Base-by-base conservation (phyloP, 345 rosid species). In the Gossypium herbaceum region DNA sequence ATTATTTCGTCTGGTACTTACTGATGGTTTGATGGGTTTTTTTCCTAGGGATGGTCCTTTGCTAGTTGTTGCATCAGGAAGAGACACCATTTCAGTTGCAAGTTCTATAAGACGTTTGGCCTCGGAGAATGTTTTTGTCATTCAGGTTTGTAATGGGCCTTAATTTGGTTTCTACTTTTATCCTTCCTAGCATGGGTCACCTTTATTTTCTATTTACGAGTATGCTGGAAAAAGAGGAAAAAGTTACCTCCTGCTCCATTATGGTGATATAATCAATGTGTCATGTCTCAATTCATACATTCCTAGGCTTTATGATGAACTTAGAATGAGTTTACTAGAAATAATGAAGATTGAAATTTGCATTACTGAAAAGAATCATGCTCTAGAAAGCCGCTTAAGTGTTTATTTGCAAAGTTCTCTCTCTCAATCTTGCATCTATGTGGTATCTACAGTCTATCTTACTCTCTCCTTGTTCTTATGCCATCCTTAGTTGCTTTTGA, bases 41-140 rank as follows among this genome's bases (percentile, higher is more conserved):
- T 19, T 79, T 75, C 54, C 86, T 24, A 93, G 98, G 92, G 97
- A 93, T 78, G 99, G 99, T 69, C 99, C 99, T 45, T 75, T 93
- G 68, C 81, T 95, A 83, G 97, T 95, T 45, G 86, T 93, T 78
- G 99, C 99, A 67, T 90, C 93, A 64, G 98, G 99, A 59, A 88
- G 98, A 85, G 99, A 95, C 81, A 93, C 99, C 44, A 78, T 89
- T 79, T 91, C 98, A 76, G 73, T 85, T 77, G 91, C 97, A 76
- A 93, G 97, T 86, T 95, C 97, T 63, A 91, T 95, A 82, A 91
- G 86, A 78, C 88, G 89, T 58, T 78, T 90, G 65, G 99, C 99
- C 60, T 87, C 96, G 47, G 90, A 93, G 68, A 89, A 88, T 43
- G 97, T 91, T 73, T 95, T 95, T 65, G 92, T 95, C 70, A 83